These are phyloP conservation scores for Mucor lusitanicus DNA, from an alignment of 371 early-diverging fungal genomes.

Conservation along the genomic window DNA sequence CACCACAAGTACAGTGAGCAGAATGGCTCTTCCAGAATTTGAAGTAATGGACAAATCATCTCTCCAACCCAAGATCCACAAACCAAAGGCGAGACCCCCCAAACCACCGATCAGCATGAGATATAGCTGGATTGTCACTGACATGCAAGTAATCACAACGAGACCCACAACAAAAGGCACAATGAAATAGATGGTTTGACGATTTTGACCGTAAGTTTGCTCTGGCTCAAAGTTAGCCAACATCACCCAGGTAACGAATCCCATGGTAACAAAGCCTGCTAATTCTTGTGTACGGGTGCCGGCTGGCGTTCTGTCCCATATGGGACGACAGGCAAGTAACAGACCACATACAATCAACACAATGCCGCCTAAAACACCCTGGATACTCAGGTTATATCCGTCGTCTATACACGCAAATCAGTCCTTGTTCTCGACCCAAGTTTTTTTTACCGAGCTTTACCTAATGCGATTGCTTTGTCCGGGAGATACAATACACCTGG, in stretches of 20 bases:
- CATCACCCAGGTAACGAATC: conserved; percentile 53
- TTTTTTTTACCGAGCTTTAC: conserved; percentile 11
- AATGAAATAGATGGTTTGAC: conserved; percentile 49
- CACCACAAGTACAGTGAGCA: conserved; percentile 60
- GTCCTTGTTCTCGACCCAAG: no score
- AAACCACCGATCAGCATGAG: conserved; percentile 56
- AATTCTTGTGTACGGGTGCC: conserved; percentile 64
- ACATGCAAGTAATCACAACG: conserved; percentile 23
- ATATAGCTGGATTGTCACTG: conserved; percentile 37
- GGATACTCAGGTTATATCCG: conserved; percentile 49
- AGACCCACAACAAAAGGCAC: conserved; percentile 50
- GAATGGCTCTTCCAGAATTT: conserved; percentile 61
- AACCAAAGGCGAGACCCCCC: conserved; percentile 63
- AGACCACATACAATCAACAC: conserved; percentile 64
- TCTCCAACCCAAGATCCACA: conserved; percentile 66
- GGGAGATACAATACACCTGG: conserved; percentile 35
- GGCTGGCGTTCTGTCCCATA: conserved; percentile 24
- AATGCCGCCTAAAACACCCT: conserved; percentile 62
- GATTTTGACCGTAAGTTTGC: conserved; percentile 30
- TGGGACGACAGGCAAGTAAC: conserved; percentile 56
- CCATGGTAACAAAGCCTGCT: conserved; percentile 32
- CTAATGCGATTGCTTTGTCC: conserved; percentile 35
- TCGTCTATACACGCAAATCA: conserved; percentile 26
- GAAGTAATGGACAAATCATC: conserved; percentile 56
- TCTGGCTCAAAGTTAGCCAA: conserved; percentile 56